Base-by-base conservation (phyloP, 2,329 filamentous ascomycete species). In the Clonostachys rhizophaga region DNA sequence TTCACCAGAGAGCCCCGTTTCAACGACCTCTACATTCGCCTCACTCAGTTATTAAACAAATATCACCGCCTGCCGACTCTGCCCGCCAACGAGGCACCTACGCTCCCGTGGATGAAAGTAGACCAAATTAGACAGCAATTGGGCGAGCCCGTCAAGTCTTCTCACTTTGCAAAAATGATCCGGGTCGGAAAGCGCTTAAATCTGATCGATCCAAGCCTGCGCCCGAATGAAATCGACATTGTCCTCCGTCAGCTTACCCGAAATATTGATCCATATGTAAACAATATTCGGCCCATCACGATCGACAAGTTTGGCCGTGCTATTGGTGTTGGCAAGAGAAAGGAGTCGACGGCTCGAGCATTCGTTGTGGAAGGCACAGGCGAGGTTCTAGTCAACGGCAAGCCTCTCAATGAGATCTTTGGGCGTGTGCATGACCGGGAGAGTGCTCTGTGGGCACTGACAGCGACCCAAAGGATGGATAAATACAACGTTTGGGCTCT, bases 401-500 rank as follows among this genome's bases (percentile, higher is more conserved):
- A 91, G 71, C 82, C 80, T n/a, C 72, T 99, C 48, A 80, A 79
- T 44, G 81, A 94, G 44, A 84, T 82, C 18, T 99, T 99, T 65
- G 88, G 85, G 34, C 84, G 94, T 35, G 69, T 96, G 44, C 92
- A 99, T 64, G 92, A 99, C 67, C 84, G 94, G 40, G 94, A 97
- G 73, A 96, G 90, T 62, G 92, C 89, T 4, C 73, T 96, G 5
- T 99, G 92, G 92, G 84, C 92, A 8, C 69, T 99, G 60, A 90
- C 91, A 59, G 79, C 83, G 44, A 95, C 91, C 20, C 76, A 87
- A 40, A 78, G 94, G 53, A 69, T 95, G 54, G 91, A 96, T 75
- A 97, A 96, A 68, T 99, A 99, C 75, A 99, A 99, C 61, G 83
- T 96, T 5, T 99, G 90, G 85, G 91, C 86, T 46, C 70, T 88